Base-by-base conservation (phyloP, 148 eudicot genomes). In the Talinum fruticosum region DNA sequence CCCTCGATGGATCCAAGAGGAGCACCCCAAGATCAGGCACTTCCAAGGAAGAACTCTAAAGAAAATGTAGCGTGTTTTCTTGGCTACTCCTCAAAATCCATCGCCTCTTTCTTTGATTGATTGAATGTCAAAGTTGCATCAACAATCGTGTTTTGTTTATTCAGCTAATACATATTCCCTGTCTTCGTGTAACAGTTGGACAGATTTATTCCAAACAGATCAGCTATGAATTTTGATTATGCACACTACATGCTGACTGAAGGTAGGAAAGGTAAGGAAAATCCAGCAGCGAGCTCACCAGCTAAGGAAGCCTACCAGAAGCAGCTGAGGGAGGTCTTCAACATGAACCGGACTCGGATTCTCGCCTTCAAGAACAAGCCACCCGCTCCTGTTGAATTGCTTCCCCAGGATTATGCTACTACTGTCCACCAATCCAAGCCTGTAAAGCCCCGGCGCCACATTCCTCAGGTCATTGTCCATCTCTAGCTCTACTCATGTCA, bases 361-460 rank as follows among this genome's bases (percentile, higher is more conserved):
- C 88, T 96, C 61, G 97, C 97, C 3, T 96, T 96, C 84, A 96
- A 89, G 87, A 96, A 96, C 87, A 96, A 93, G 89, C 93, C 97
- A 3, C 97, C 93, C 7, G 88, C 88, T 5, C 86, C 90, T 0
- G 86, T 79, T 14, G 99, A 93, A 68, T 80, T 91, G 15, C 74
- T 89, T 16, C 93, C 93, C 12, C 73, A 71, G 59, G 90, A 88
- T n/a, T 85, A 83, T 61, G 76, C 87, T 72, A 77, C 83, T 41
- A 77, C 83, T 41, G 86, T 81, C 49, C 93, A 89, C 51, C 91
- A 82, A 62, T 76, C 86, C 61, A 96, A 91, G 79, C 90, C 94
- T 18, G 81, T 83, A 8, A 93, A 90, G 75, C 79, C 97, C 45
- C 87, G 93, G 29, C 81, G 95, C 2, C 79, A 96, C 85, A 96